Conservation (phyloP, 441 rosid genomes). For the Gossypium lobatum region DNA sequence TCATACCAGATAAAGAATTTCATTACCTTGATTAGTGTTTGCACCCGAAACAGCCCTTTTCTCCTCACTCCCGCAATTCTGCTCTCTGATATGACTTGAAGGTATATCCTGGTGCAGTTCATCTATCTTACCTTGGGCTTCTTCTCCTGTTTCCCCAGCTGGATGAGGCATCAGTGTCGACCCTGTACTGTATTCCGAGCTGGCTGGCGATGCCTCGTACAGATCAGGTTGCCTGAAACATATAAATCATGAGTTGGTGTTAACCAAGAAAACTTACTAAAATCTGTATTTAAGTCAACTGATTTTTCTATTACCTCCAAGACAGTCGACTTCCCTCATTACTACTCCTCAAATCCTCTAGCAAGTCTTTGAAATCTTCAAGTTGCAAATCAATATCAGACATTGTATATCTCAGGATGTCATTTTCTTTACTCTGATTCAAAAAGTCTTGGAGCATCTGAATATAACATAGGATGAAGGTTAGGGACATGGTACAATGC, state of each 20-base stretch:
- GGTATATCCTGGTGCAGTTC: conserved; percentile 33
- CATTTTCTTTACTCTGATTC: conserved; percentile 65
- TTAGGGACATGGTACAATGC: conserved; percentile 7
- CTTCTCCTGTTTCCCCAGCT: conserved; percentile 41
- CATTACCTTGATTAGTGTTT: conserved; percentile 42
- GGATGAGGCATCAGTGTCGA: conserved; percentile 45
- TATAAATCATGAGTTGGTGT: conserved; percentile 17
- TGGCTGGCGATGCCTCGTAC: conserved; percentile 77
- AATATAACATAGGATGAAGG: conserved; percentile 12
- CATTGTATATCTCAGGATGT: conserved; percentile 37
- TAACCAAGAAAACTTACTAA: conserved; percentile 15
- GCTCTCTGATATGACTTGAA: conserved; percentile 20
- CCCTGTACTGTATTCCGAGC: conserved; percentile 89
- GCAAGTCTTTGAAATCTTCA: conserved; percentile 68
- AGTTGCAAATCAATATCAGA: conserved; percentile 64
- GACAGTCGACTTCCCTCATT: conserved; percentile 59
- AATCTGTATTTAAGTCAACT: background rate
- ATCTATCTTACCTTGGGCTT: conserved; percentile 35
- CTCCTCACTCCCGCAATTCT: conserved; percentile 25
- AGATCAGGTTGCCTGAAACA: conserved; percentile 73
- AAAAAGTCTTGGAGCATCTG: conserved; percentile 86
- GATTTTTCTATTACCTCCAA: conserved; percentile 59
- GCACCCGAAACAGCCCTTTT: conserved; percentile 34
- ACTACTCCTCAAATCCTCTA: conserved; percentile 60
- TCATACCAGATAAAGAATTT: conserved; percentile 5